A percentile compares a stretch with the other conserved stretches of the same genome.
Evolutionary conservation across 2,329 filamentous ascomycete species (phyloP).

Genomic region (Fusarium duplospermum): DNA sequence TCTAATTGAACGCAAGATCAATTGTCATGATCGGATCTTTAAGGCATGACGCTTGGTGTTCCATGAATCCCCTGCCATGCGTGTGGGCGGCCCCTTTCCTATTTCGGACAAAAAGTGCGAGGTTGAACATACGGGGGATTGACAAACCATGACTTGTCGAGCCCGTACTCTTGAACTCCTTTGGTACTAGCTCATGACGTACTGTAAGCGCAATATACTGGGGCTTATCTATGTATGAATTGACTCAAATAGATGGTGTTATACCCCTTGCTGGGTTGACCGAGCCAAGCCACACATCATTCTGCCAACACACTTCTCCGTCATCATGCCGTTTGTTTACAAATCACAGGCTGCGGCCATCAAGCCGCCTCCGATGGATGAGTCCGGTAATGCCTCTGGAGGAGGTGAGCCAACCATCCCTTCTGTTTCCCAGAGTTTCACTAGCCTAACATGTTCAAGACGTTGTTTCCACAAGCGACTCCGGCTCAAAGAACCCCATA

Average conservation of each 20-base stretch:
- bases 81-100: background rate
- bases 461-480: constrained; percentile 8
- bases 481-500: background rate
- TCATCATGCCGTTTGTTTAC: constrained; percentile 6
- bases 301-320: background rate
- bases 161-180: background rate
- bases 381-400: background rate
- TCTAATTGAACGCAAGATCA: too few species aligned
- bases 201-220: fast-evolving
- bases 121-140: background rate
- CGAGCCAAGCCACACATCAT: background rate
- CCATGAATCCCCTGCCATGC: background rate
- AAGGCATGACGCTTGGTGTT: background rate
- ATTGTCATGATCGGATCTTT: background rate
- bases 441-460: background rate
- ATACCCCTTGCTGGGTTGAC: background rate
- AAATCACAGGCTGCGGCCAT: background rate
- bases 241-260: background rate
- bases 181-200: background rate
- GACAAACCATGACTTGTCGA: background rate
- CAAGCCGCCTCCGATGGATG: constrained; percentile 2
- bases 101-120: constrained; percentile 17
- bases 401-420: background rate
- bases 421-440: background rate
- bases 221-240: background rate